Conservation (phyloP, 192 early-diverging fungal species). For the Neocallimastix lanati region DNA sequence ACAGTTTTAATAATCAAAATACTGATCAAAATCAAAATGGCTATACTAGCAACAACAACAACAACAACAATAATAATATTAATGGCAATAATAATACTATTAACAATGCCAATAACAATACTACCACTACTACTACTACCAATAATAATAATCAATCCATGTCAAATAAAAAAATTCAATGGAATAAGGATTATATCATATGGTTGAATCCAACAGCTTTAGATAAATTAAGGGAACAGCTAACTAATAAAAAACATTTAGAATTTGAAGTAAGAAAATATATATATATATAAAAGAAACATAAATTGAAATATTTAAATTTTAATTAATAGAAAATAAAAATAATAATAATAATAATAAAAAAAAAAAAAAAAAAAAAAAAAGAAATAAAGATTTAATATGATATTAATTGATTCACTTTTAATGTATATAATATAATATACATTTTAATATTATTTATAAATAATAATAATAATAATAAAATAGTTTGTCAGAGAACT, state of each 20-base stretch:
- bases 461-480: no score
- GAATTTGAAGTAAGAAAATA: conserved; percentile 22
- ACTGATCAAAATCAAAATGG: conserved; percentile 6
- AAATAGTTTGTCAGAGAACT: conserved; percentile 26
- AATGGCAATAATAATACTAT: conserved; percentile 4
- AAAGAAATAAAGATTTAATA: no score
- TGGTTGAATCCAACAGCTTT: conserved; percentile 27
- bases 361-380: no score
- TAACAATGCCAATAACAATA: conserved; percentile 9
- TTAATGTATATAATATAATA: no score
- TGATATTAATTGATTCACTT: no score
- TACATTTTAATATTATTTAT: no score
- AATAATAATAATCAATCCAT: background rate
- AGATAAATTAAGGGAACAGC: conserved; percentile 18
- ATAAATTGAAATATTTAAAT: no score
- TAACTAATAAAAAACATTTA: conserved; percentile 14
- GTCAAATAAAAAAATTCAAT: conserved; percentile 17
- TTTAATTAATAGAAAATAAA: no score
- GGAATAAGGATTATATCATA: conserved; percentile 11
- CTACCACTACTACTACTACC: conserved; percentile 1
- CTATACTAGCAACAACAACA: background rate
- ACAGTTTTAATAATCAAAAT: background rate
- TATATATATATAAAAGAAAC: no score
- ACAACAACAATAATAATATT: conserved; percentile 4
- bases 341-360: no score